Percentiles rank a stretch among this genome's conserved stretches.
These are phyloP conservation scores for Kuraishia hungarica DNA, from an alignment of 805 yeast genomes.

Conservation along the genomic window DNA sequence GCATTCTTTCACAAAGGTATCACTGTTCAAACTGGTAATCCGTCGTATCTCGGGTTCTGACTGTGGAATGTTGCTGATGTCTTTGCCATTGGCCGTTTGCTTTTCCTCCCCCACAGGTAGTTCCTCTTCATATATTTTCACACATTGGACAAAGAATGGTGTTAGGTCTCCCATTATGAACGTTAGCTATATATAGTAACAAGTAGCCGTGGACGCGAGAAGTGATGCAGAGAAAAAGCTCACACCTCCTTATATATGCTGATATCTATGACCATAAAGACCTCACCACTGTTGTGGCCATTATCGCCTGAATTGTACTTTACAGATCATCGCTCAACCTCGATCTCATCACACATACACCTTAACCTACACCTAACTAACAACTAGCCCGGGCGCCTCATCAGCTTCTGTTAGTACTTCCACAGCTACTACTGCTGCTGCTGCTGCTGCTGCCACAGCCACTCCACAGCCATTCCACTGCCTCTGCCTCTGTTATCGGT, in stretches of 20 bases:
- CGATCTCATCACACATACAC: not conserved
- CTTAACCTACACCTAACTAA: not conserved
- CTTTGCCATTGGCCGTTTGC: constrained; percentile 3
- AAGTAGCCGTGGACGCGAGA: not conserved
- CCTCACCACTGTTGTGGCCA: too few species aligned
- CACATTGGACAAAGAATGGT: constrained; percentile 38
- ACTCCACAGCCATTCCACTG: not conserved
- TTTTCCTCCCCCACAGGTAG: constrained; percentile 7
- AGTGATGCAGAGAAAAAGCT: too few species aligned
- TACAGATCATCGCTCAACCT: not conserved
- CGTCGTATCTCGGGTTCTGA: not conserved
- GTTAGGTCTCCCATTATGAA: constrained; percentile 37
- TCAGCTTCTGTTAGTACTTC: not conserved
- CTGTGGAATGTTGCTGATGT: not conserved
- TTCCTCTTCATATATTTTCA: constrained; percentile 30
- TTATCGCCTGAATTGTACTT: not conserved
- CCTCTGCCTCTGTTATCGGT: not conserved
- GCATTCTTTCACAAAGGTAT: constrained; percentile 33
- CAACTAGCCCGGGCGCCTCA: too few species aligned
- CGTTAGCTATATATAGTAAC: too few species aligned
- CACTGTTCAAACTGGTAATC: constrained; percentile 12
- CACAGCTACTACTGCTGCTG: not conserved
- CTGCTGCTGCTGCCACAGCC: not conserved
- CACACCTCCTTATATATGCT: too few species aligned
- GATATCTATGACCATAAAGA: too few species aligned